Percentiles rank a stretch among this genome's conserved stretches.
Conservation (phyloP, 768 basidiomycete genomes). For the Xerocomellus amylosporus region DNA sequence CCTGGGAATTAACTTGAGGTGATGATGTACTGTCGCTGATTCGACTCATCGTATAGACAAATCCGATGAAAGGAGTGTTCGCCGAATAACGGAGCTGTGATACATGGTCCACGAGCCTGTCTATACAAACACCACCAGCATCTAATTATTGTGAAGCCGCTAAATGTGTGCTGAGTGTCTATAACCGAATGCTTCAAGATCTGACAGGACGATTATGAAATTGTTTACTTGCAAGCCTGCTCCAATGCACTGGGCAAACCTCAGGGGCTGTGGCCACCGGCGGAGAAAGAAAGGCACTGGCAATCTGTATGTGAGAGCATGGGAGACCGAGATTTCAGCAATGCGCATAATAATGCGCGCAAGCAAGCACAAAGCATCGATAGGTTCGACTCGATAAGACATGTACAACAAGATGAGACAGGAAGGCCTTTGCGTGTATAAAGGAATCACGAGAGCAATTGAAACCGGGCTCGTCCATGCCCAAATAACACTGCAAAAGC, state of each 20-base stretch:
- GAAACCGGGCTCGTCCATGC: background rate
- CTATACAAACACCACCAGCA: background rate
- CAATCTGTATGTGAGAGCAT: too few relatives aligned
- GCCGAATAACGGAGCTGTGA: background rate
- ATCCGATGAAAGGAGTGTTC: background rate
- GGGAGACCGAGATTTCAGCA: too few relatives aligned
- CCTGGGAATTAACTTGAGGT: too few relatives aligned
- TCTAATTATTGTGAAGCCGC: background rate
- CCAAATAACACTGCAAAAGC: background rate
- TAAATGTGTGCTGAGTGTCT: background rate
- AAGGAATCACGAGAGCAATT: background rate
- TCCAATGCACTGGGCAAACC: too few relatives aligned
- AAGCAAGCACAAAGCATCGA: background rate
- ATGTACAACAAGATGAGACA: background rate
- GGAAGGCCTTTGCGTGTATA: background rate
- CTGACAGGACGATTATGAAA: too few relatives aligned
- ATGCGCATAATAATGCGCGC: too few relatives aligned
- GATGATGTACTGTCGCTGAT: background rate
- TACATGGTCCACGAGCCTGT: background rate
- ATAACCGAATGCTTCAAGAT: too few relatives aligned
- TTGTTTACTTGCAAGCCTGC: too few relatives aligned
- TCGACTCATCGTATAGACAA: too few relatives aligned
- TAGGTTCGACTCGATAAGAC: background rate
- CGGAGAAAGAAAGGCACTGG: too few relatives aligned
- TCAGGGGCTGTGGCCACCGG: too few relatives aligned